These are phyloP conservation scores for Lepidium sativum DNA, from an alignment of 345 rosid species.

Conservation along the genomic window DNA sequence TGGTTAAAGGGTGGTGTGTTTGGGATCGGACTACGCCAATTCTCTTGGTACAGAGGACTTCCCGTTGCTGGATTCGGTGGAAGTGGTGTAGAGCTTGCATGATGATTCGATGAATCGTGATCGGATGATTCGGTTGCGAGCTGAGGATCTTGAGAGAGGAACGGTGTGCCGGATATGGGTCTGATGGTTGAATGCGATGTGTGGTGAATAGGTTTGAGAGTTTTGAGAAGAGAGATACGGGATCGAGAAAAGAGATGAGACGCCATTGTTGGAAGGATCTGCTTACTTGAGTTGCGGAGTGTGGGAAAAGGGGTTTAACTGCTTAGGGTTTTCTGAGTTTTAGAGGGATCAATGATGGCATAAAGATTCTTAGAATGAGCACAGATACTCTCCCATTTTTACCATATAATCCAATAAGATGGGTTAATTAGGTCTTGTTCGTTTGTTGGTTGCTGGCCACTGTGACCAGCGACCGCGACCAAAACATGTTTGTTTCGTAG, in stretches of 20 bases:
- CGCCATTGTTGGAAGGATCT: conserved; percentile 39
- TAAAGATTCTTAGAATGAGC: no score
- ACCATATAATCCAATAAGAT: no score
- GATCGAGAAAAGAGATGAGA: conserved; percentile 42
- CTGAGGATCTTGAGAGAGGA: conserved; percentile 62
- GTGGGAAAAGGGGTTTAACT: neutral
- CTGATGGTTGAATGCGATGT: conserved; percentile 18
- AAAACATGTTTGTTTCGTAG: no score
- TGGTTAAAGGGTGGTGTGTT: conserved; percentile 20
- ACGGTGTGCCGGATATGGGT: conserved; percentile 49
- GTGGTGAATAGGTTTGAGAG: conserved; percentile 22
- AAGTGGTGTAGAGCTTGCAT: conserved; percentile 36
- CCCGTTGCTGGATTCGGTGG: conserved; percentile 91
- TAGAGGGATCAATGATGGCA: no score
- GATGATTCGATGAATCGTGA: neutral
- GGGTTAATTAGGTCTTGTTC: no score
- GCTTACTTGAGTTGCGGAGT: neutral
- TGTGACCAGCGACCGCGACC: no score
- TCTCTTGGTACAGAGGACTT: conserved; percentile 72
- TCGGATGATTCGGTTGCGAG: conserved; percentile 43
- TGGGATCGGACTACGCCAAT: conserved; percentile 65
- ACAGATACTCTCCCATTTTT: no score
- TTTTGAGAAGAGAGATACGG: conserved; percentile 32
- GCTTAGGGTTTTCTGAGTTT: conserved; percentile 27
- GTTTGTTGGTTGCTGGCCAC: no score